Percentiles rank a stretch among this genome's conserved stretches.
Evolutionary conservation across 306 rosid species (phyloP).

Genomic region (Phaseolus lunatus): DNA sequence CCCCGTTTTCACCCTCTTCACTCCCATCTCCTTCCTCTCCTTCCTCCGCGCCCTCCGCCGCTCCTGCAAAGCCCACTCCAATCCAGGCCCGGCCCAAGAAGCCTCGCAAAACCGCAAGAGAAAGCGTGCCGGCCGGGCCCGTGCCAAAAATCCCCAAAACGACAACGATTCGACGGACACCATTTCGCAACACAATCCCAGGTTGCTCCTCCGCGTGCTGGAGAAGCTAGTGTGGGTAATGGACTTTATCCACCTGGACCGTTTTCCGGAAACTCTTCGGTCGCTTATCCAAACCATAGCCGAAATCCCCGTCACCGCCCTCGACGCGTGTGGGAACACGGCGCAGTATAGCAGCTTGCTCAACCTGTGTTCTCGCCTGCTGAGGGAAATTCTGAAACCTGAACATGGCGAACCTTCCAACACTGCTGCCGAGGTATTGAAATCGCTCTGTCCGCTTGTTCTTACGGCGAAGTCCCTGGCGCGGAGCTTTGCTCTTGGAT

Average conservation of each 20-base stretch:
- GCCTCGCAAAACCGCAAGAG: slow-evolving; percentile 50
- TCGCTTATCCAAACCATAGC: slow-evolving; percentile 70
- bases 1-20: slow-evolving; percentile 86
- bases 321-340: slow-evolving; percentile 52
- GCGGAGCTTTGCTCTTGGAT: slow-evolving; percentile 66
- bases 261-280: slow-evolving; percentile 83
- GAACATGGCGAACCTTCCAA: slow-evolving; percentile 67
- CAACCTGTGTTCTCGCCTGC: slow-evolving; percentile 56
- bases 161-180: slow-evolving; percentile 32
- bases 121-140: slow-evolving; percentile 37
- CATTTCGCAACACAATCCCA: slow-evolving; percentile 44
- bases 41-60: slow-evolving; percentile 87
- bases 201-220: slow-evolving; percentile 59
- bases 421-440: slow-evolving; percentile 79
- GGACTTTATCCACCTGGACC: slow-evolving; percentile 76
- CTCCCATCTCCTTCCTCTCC: slow-evolving; percentile 82
- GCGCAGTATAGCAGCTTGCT: slow-evolving; percentile 53
- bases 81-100: not conserved
- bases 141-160: slow-evolving; percentile 7
- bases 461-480: slow-evolving; percentile 68
- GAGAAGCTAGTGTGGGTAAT: slow-evolving; percentile 66
- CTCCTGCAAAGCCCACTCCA: slow-evolving; percentile 57
- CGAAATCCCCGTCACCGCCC: slow-evolving; percentile 60
- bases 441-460: slow-evolving; percentile 61
- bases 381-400: slow-evolving; percentile 64